Conservation (phyloP, 1,139 yeast species). For the Kodamaea sp. region DNA sequence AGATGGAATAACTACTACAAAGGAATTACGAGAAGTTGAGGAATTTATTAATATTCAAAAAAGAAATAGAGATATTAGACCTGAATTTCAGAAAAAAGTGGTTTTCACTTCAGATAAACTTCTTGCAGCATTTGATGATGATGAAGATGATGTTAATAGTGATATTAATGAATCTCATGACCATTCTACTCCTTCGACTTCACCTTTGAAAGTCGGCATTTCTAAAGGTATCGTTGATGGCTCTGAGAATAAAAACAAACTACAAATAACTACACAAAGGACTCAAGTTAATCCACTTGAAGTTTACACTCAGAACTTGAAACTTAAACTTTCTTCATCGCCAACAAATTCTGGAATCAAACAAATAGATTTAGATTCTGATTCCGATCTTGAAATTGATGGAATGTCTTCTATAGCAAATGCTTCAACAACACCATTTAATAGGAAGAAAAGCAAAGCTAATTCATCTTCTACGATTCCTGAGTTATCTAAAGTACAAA, state of each 20-base stretch:
- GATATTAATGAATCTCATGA: conserved; percentile 11
- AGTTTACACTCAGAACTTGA: conserved; percentile 33
- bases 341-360: conserved; percentile 15
- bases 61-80: conserved; percentile 31
- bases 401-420: conserved; percentile 11
- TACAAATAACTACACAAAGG: no score
- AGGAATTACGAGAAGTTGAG: conserved; percentile 33
- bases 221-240: conserved; percentile 9
- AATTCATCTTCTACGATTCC: conserved; percentile 21
- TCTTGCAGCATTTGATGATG: conserved; percentile 33
- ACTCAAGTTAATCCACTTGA: conserved; percentile 30
- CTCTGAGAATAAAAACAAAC: not conserved
- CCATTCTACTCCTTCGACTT: conserved; percentile 32
- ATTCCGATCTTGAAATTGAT: conserved; percentile 14
- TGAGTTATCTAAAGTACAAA: conserved; percentile 34
- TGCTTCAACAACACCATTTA: not conserved
- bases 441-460: not conserved
- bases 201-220: conserved; percentile 25
- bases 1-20: conserved; percentile 17
- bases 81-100: conserved; percentile 28
- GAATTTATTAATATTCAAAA: conserved; percentile 37
- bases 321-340: conserved; percentile 23
- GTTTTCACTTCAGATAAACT: conserved; percentile 32
- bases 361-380: conserved; percentile 21
- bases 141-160: conserved; percentile 14